Evolutionary conservation across 2,329 filamentous ascomycete genomes (phyloP).

Genomic region (Stromatinia cepivora): DNA sequence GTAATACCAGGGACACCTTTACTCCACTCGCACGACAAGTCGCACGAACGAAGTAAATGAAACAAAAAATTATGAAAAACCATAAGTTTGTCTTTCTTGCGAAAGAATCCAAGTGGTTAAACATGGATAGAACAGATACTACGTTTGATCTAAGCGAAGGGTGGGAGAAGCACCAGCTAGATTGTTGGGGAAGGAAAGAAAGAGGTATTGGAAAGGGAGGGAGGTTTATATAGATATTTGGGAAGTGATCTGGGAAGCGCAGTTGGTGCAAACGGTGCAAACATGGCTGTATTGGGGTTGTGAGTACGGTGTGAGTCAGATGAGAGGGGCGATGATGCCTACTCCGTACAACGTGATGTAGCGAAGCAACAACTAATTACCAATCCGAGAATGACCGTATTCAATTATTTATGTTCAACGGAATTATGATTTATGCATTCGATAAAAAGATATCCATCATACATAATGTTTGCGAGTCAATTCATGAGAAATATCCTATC

Average conservation of each 20-base stretch:
- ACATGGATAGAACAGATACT: conserved; percentile 71
- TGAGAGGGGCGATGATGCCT: not conserved
- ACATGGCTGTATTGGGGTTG: not conserved
- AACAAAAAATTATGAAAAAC: not conserved
- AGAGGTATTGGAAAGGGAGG: conserved; percentile 10
- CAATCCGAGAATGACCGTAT: not conserved
- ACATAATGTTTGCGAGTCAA: conserved; percentile 14
- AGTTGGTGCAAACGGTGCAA: not conserved
- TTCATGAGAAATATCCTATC: conserved; percentile 13
- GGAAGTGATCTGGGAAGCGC: conserved; percentile 22
- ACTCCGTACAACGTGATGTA: not conserved
- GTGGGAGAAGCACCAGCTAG: conserved; percentile 46
- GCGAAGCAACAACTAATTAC: not conserved
- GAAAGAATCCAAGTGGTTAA: conserved; percentile 65
- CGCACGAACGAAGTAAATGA: not conserved
- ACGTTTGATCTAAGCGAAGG: conserved; percentile 58
- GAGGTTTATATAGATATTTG: conserved; percentile 7
- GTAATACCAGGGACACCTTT: conserved; percentile 74
- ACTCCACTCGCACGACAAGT: conserved; percentile 47
- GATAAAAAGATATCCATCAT: conserved; percentile 16
- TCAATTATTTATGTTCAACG: not conserved
- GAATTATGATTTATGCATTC: conserved; percentile 1
- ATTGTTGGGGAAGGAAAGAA: conserved; percentile 29
- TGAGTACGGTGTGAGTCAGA: not conserved
- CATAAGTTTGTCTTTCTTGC: not conserved